Percentiles rank a stretch among this genome's conserved stretches.
Conservation (phyloP, 2,329 filamentous ascomycete species). For the Aspergillus sp. region DNA sequence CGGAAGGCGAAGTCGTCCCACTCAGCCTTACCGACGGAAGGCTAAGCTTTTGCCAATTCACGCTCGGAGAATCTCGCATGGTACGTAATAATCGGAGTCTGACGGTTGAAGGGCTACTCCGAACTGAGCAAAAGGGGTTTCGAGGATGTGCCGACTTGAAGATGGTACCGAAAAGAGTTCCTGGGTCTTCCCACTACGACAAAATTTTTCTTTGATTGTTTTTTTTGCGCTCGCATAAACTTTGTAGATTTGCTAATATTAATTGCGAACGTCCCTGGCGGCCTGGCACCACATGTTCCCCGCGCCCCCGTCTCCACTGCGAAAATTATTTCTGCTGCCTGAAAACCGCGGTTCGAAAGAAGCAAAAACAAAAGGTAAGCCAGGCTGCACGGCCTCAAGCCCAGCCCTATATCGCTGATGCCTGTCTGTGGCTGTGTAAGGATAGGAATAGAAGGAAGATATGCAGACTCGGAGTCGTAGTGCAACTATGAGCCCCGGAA, state of each 20-base stretch:
- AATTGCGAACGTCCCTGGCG: neutral
- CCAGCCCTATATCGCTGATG: neutral
- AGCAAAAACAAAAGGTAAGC: neutral
- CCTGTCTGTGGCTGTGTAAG: neutral
- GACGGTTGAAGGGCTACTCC: neutral
- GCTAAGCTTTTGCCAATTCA: constrained; percentile 9
- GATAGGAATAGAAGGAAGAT: neutral
- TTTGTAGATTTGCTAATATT: neutral
- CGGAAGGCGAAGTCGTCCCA: constrained; percentile 1
- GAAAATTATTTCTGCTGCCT: constrained; percentile 5
- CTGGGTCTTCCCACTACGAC: neutral
- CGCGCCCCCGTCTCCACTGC: neutral
- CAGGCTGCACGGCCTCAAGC: neutral
- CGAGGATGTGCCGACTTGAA: neutral
- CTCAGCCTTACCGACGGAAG: constrained; percentile 2
- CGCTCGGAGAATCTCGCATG: neutral
- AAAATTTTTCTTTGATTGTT: neutral
- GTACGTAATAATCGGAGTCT: neutral
- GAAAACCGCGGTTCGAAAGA: neutral
- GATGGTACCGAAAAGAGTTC: neutral
- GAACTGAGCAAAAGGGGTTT: neutral
- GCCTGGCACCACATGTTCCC: neutral
- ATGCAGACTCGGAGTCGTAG: neutral
- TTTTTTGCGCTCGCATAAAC: neutral
- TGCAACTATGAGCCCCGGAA: constrained; percentile 70